Evolutionary conservation across 352 stramenopile species (phyloP).

Genomic region (Globisporangium spiculum): DNA sequence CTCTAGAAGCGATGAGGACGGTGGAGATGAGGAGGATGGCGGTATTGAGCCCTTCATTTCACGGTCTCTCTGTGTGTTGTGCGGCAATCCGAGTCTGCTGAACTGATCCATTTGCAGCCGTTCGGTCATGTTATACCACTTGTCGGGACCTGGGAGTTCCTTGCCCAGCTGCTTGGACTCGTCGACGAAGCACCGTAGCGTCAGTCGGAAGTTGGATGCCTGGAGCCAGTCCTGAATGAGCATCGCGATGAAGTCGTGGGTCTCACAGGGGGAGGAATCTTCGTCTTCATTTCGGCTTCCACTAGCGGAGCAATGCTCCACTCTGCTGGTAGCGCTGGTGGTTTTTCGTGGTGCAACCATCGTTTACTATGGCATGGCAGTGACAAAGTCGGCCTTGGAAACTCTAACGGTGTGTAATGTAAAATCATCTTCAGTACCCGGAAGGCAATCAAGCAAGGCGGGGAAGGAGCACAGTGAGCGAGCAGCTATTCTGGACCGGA

Average conservation of each 20-base stretch:
- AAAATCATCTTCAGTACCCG: not conserved
- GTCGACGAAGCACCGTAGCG: slow-evolving; percentile 35
- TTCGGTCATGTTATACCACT: slow-evolving; percentile 25
- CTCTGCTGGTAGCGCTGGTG: not conserved
- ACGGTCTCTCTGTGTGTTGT: not conserved
- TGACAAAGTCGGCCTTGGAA: not conserved
- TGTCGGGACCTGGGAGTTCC: slow-evolving; percentile 20
- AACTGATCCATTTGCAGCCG: slow-evolving; percentile 17
- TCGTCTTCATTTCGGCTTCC: slow-evolving; percentile 14
- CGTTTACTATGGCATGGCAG: not conserved
- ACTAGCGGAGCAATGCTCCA: not conserved
- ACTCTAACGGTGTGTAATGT: not conserved
- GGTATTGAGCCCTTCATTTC: not conserved
- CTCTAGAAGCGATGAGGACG: slow-evolving; percentile 16
- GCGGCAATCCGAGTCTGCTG: not conserved
- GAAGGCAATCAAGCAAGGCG: not conserved
- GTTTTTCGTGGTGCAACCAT: slow-evolving; percentile 2
- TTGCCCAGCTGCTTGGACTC: slow-evolving; percentile 28
- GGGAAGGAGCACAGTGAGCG: not conserved
- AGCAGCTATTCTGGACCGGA: not conserved
- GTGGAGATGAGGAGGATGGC: too few relatives aligned
- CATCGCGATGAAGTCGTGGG: slow-evolving; percentile 23
- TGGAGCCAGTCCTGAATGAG: slow-evolving; percentile 55
- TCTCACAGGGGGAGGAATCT: not conserved
- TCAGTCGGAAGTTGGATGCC: slow-evolving; percentile 27